These are phyloP conservation scores for Leptographium radiaticola DNA, from an alignment of 2,329 filamentous ascomycete species.

Conservation along the genomic window DNA sequence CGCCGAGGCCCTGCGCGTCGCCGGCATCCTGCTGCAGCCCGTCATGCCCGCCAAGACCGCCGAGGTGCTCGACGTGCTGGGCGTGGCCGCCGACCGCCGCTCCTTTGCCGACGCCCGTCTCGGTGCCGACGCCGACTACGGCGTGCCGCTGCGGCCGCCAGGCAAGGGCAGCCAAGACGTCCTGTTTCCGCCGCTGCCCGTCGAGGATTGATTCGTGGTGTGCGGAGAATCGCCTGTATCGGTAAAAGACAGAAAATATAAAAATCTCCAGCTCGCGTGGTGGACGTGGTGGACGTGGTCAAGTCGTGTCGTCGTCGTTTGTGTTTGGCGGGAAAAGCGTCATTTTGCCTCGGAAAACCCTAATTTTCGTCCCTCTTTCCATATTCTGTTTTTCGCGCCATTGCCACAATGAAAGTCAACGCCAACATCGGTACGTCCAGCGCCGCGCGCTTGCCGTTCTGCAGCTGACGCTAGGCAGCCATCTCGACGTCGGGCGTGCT, in stretches of 20 bases:
- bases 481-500: constrained; percentile 53
- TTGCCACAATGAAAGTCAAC: constrained; percentile 9
- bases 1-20: constrained; percentile 65
- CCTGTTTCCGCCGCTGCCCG: constrained; percentile 39
- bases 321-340: not conserved
- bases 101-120: constrained; percentile 48
- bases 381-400: not conserved
- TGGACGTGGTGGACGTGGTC: no score
- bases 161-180: constrained; percentile 25
- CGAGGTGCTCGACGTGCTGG: constrained; percentile 62
- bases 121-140: constrained; percentile 59
- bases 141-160: constrained; percentile 24
- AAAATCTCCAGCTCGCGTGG: no score
- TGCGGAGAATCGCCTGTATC: no score
- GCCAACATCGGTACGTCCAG: constrained; percentile 25
- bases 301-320: no score
- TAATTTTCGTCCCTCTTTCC: not conserved
- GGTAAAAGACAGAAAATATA: not conserved
- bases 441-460: not conserved
- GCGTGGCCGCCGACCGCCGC: constrained; percentile 51
- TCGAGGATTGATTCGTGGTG: constrained; percentile 20
- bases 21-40: constrained; percentile 76
- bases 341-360: not conserved
- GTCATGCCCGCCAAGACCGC: constrained; percentile 73
- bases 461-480: constrained; percentile 34